Percentiles rank a stretch among this genome's conserved stretches.
Evolutionary conservation across 129 eudicot species (phyloP).

Genomic region (Silybum marianum): DNA sequence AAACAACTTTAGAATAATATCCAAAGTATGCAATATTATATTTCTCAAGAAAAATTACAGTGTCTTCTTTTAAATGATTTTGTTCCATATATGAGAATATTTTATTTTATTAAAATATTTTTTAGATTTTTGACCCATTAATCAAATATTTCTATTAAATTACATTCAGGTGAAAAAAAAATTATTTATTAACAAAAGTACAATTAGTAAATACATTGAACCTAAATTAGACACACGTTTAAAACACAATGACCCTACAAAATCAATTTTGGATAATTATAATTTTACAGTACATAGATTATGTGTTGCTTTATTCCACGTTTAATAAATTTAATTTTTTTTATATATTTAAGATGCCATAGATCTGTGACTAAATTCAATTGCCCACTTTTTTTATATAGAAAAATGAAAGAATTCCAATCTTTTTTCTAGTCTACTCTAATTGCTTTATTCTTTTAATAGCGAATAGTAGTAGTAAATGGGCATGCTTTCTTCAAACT

Average conservation of each 20-base stretch:
- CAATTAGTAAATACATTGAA: not conserved
- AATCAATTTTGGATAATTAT: not conserved
- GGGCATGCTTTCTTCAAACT: constrained; percentile 2
- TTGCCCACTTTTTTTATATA: not conserved
- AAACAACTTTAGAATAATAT: not conserved
- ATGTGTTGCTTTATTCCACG: not conserved
- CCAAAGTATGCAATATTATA: not conserved
- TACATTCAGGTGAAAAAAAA: not conserved
- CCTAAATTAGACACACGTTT: constrained; percentile 4
- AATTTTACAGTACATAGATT: not conserved
- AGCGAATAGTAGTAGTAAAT: not conserved
- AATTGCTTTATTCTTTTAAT: constrained; percentile 5
- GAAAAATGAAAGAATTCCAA: constrained; percentile 8
- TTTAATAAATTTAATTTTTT: not conserved
- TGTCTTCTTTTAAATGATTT: not conserved
- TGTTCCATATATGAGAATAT: not conserved
- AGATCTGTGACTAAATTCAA: constrained; percentile 18
- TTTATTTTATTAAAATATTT: not conserved
- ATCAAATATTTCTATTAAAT: not conserved
- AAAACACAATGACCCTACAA: constrained; percentile 8
- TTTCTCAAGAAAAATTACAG: not conserved
- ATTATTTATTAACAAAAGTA: not conserved
- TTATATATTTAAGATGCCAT: not conserved
- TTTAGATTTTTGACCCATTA: not conserved
- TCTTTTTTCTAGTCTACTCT: not conserved